phyloP scores from a whole-genome alignment of 2,329 filamentous ascomycete genomes.

The Cladosporium cucumerinum region DNA sequence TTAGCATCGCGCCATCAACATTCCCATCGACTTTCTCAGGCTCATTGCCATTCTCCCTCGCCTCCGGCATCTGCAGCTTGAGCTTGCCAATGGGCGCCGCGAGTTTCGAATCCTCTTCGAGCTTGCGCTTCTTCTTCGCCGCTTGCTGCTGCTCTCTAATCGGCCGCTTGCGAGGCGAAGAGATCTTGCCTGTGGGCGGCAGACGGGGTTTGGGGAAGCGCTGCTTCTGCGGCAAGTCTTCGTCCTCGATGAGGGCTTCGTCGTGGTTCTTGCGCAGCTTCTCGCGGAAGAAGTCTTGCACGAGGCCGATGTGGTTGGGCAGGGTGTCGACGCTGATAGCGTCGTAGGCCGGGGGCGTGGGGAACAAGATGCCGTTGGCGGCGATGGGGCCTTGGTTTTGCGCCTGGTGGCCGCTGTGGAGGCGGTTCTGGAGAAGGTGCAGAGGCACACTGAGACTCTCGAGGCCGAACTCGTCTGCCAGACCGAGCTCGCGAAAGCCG shows the following conservation, averaged over 20 bases:
- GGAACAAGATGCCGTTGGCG: conserved; percentile 58
- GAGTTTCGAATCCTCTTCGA: conserved; percentile 40
- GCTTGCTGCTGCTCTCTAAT: conserved; percentile 78
- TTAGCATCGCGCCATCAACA: conserved; percentile 74
- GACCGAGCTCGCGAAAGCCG: conserved; percentile 89
- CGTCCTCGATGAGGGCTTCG: conserved; percentile 83
- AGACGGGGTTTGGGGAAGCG: conserved; percentile 60
- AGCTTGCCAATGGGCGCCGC: conserved; percentile 51
- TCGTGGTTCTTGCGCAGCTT: conserved; percentile 83
- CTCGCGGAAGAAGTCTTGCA: conserved; percentile 85
- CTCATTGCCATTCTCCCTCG: conserved; percentile 47
- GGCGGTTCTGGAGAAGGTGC: conserved; percentile 87
- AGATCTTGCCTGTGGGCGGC: conserved; percentile 79
- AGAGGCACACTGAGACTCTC: conserved; percentile 87
- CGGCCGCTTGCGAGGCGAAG: conserved; percentile 76
- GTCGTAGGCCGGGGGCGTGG: conserved; percentile 67
- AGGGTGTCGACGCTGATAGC: conserved; percentile 77
- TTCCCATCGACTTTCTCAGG: conserved; percentile 66
- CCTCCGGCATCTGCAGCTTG: conserved; percentile 45
- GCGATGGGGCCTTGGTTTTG: conserved; percentile 64
- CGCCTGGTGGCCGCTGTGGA: conserved; percentile 79
- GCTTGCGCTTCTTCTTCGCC: conserved; percentile 83
- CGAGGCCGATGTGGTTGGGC: conserved; percentile 75
- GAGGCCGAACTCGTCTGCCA: conserved; percentile 86
- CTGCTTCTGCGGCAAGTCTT: conserved; percentile 91